Conservation (phyloP, 176 grass and related monocot species). For the Elaeis guineensis region DNA sequence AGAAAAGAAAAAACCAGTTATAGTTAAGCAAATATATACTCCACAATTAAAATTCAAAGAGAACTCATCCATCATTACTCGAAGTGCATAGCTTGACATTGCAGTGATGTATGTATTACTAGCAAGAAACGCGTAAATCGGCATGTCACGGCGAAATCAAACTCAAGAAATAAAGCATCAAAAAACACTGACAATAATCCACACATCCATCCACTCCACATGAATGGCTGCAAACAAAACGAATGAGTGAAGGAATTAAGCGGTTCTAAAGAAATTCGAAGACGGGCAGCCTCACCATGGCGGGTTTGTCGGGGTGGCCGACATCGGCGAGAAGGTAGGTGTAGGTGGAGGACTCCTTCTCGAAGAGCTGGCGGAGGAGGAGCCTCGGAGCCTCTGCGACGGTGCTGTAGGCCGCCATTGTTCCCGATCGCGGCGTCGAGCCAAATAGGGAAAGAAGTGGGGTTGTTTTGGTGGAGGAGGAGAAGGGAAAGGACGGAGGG, state of each 20-base stretch:
- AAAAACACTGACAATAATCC: too few relatives aligned
- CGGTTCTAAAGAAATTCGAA: too few relatives aligned
- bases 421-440: not conserved
- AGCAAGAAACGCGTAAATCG: not conserved
- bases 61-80: too few relatives aligned
- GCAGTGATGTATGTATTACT: too few relatives aligned
- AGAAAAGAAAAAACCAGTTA: conserved; percentile 4
- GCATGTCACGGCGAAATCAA: not conserved
- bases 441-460: not conserved
- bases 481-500: not conserved
- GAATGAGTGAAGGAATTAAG: too few relatives aligned
- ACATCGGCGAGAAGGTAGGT: conserved; percentile 95
- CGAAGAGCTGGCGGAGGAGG: conserved; percentile 86
- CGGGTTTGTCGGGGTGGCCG: conserved; percentile 61
- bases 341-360: conserved; percentile 90
- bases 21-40: too few relatives aligned
- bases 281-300: conserved; percentile 47
- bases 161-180: too few relatives aligned
- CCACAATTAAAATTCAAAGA: too few relatives aligned
- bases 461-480: not conserved
- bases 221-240: too few relatives aligned
- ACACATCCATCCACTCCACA: too few relatives aligned
- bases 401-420: conserved; percentile 49
- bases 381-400: conserved; percentile 35
- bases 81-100: too few relatives aligned